A percentile compares a stretch with the other conserved stretches of the same genome.
Conservation (phyloP, 1,284 basidiomycete genomes). For the Agaricales sp. region DNA sequence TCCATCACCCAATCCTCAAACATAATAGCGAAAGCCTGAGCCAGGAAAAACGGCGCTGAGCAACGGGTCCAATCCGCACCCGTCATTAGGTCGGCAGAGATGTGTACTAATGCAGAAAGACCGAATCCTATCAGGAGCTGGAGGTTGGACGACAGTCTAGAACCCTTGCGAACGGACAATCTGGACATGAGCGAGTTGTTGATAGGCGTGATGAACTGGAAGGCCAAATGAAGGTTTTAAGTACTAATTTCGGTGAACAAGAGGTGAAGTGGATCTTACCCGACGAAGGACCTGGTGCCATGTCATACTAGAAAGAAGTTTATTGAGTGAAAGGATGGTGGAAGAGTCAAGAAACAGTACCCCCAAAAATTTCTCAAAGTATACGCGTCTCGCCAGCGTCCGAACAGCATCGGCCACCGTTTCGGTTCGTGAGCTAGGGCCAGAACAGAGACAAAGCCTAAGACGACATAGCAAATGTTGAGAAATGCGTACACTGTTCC, state of each 20-base stretch:
- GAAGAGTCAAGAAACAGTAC: background rate
- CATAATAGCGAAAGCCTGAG: conserved; percentile 10
- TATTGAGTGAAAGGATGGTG: background rate
- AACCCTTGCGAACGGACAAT: background rate
- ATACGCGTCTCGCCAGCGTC: conserved; percentile 6
- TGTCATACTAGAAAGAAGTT: conserved; percentile 5
- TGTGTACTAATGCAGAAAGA: conserved; percentile 9
- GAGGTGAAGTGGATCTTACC: conserved; percentile 3
- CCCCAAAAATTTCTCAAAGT: conserved; percentile 11
- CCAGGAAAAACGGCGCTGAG: conserved; percentile 11
- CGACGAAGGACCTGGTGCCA: conserved; percentile 12
- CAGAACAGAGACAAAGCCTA: background rate
- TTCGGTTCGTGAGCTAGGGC: conserved; percentile 1
- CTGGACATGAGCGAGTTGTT: background rate
- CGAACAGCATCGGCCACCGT: conserved; percentile 10
- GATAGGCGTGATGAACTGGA: background rate
- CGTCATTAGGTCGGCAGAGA: conserved; percentile 8
- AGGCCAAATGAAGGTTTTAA: background rate
- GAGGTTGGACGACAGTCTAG: conserved; percentile 7
- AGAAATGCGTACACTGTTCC: background rate
- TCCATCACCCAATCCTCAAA: conserved; percentile 9
- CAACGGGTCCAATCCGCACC: conserved; percentile 9
- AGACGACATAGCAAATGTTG: background rate
- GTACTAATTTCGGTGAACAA: background rate
- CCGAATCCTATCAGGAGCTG: conserved; percentile 11